These are phyloP conservation scores for Actinidia chinensis DNA, from an alignment of 179 eudicot genomes.

Conservation along the genomic window DNA sequence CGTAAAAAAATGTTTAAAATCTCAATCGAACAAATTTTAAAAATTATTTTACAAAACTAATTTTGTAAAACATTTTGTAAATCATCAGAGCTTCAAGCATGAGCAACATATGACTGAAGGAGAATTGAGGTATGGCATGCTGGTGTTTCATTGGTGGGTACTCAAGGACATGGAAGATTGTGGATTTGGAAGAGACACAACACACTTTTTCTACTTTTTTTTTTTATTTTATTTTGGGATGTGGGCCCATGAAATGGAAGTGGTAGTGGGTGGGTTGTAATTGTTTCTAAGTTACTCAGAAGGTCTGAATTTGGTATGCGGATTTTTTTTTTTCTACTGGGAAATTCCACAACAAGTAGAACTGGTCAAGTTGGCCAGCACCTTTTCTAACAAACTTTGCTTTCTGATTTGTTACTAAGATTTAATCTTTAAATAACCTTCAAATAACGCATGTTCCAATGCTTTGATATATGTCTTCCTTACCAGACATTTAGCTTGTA, in stretches of 20 bases:
- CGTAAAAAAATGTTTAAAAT: no score
- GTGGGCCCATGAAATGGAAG: slow-evolving; percentile 4
- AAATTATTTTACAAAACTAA: no score
- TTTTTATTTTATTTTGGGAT: no score
- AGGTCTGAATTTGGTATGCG: slow-evolving; percentile 9
- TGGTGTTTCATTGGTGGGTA: neutral
- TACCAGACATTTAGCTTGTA: neutral
- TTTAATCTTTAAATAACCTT: neutral
- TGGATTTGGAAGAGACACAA: slow-evolving; percentile 6
- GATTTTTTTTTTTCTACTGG: neutral
- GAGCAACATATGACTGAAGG: neutral
- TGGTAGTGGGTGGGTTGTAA: neutral
- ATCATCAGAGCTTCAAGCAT: neutral
- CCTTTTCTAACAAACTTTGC: neutral
- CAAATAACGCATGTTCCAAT: neutral
- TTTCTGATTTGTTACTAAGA: neutral
- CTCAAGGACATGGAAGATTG: slow-evolving; percentile 5
- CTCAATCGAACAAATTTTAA: neutral
- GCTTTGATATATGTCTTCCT: neutral
- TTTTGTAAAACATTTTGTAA: no score
- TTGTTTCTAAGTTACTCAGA: neutral
- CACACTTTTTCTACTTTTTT: neutral
- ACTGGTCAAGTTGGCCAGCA: slow-evolving; percentile 10
- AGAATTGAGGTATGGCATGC: slow-evolving; percentile 9
- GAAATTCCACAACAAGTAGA: neutral